These are phyloP conservation scores for Pichia eremophila DNA, from an alignment of 805 yeast genomes.

Conservation along the genomic window DNA sequence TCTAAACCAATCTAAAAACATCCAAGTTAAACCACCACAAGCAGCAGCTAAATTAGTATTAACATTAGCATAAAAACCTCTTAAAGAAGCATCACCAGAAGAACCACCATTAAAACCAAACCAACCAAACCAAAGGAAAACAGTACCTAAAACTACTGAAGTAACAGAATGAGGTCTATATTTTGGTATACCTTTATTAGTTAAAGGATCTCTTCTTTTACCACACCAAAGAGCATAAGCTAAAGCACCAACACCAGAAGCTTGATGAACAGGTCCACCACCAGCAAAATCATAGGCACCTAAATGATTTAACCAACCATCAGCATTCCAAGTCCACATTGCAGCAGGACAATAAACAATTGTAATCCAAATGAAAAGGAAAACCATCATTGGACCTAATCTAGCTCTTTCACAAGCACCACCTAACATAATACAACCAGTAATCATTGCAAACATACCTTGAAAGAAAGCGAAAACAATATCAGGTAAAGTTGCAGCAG, in stretches of 20 bases:
- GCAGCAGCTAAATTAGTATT: conserved; percentile 94
- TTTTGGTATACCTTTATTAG: conserved; percentile 64
- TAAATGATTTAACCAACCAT: conserved; percentile 77
- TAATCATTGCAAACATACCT: conserved; percentile 92
- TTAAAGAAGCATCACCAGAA: conserved; percentile 84
- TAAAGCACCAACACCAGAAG: conserved; percentile 90
- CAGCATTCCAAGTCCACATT: conserved; percentile 94
- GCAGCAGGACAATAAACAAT: conserved; percentile 95
- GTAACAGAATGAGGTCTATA: conserved; percentile 93
- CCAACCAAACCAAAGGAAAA: conserved; percentile 98
- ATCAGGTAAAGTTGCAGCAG: conserved; percentile 70
- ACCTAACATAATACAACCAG: conserved; percentile 91
- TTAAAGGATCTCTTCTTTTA: conserved; percentile 77
- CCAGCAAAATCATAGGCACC: conserved; percentile 97
- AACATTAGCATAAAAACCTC: conserved; percentile 90
- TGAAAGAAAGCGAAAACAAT: conserved; percentile 85
- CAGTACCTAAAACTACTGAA: conserved; percentile 84
- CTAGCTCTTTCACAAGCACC: conserved; percentile 98
- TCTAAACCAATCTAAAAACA: conserved; percentile 82
- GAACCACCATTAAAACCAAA: conserved; percentile 98
- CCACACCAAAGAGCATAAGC: conserved; percentile 90
- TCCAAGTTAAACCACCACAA: conserved; percentile 88
- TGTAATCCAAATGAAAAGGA: conserved; percentile 88
- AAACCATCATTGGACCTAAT: conserved; percentile 92
- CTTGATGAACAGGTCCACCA: conserved; percentile 96